A percentile compares a stretch with the other conserved stretches of the same genome.
Evolutionary conservation across 2,329 filamentous ascomycete genomes (phyloP).

Genomic region (Epichloe baconii): DNA sequence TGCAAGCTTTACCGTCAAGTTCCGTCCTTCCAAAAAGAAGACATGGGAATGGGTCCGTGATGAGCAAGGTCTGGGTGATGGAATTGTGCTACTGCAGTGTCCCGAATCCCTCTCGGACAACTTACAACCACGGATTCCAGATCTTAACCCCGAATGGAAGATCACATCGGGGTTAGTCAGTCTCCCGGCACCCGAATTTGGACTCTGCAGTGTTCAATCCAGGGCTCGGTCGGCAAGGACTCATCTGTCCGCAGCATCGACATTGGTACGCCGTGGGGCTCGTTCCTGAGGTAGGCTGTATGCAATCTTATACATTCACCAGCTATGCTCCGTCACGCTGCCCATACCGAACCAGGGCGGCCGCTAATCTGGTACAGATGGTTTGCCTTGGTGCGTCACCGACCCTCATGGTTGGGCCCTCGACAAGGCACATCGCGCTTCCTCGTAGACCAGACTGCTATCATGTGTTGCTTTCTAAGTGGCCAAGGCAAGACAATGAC

Average conservation of each 20-base stretch:
- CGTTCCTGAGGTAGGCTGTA: constrained; percentile 35
- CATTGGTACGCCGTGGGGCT: constrained; percentile 50
- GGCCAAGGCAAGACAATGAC: constrained; percentile 61
- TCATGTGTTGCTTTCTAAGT: constrained; percentile 67
- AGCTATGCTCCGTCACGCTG: background rate
- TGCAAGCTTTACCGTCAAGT: constrained; percentile 59
- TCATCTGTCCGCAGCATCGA: constrained; percentile 43
- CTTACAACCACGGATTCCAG: constrained; percentile 42
- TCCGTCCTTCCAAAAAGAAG: constrained; percentile 36
- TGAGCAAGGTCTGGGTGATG: constrained; percentile 49
- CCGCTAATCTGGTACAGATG: constrained; percentile 36
- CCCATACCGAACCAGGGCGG: background rate
- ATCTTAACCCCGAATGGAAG: constrained; percentile 41
- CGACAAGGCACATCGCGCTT: constrained; percentile 62
- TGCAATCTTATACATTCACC: background rate
- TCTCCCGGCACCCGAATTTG: constrained; percentile 58
- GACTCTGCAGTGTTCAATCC: constrained; percentile 46
- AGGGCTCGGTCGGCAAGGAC: constrained; percentile 39
- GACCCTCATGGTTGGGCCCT: constrained; percentile 79
- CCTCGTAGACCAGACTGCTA: constrained; percentile 59
- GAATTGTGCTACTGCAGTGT: constrained; percentile 38
- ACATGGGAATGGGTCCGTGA: constrained; percentile 62
- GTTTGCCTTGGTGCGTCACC: constrained; percentile 70
- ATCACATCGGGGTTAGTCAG: constrained; percentile 46
- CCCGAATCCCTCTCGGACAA: constrained; percentile 21